Evolutionary conservation across 345 rosid genomes (phyloP), one percentile per base, ranked within the genome.

Genomic region (Turnera subulata): DNA sequence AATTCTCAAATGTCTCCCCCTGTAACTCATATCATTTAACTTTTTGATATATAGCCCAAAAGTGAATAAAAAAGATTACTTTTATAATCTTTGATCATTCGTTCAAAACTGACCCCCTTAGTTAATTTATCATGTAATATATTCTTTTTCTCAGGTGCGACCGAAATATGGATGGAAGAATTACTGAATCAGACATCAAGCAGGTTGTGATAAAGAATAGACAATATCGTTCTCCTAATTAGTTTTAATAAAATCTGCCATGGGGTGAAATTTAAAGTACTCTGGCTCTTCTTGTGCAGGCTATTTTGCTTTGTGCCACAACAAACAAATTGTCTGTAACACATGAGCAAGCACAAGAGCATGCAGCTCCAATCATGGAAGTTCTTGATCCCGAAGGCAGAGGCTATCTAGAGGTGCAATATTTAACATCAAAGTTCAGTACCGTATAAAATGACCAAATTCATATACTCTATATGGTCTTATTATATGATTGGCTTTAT

Each of bases 131-230:
- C 0, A 11, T 39, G 18, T 2, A n/a, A 57, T 11, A 0, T 25
- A 1, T 21, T 39, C 12, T 33, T 22, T 37, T 24, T 37, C 48
- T 48, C 78, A 82, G 84, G 37, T 77, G 76, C 46, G 82, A 82
- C 22, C 60, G 51, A 42, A 67, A 82, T 11, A 60, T 67, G 80
- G 82, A 82, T 53, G 87, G 84, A 66, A 63, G 64, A 64, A 54
- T 82, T 11, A 29, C 47, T 4, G 37, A 56, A 22, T 26, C 42
- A 42, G 82, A 82, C 42, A 15, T 82, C 0, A 79, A 68, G 38
- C 77, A 79, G 80, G 79, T 77, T 11, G 18, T 25, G 18, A 12
- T 5, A n/a, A 13, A 26, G 18, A 46, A 18, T 25, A 25, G 32
- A 7, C 11, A 33, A 29, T 12, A 25, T 6, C 4, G 1, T 25